Base-by-base conservation (phyloP, 2,329 filamentous ascomycete genomes). In the Rachicladosporium sp. region DNA sequence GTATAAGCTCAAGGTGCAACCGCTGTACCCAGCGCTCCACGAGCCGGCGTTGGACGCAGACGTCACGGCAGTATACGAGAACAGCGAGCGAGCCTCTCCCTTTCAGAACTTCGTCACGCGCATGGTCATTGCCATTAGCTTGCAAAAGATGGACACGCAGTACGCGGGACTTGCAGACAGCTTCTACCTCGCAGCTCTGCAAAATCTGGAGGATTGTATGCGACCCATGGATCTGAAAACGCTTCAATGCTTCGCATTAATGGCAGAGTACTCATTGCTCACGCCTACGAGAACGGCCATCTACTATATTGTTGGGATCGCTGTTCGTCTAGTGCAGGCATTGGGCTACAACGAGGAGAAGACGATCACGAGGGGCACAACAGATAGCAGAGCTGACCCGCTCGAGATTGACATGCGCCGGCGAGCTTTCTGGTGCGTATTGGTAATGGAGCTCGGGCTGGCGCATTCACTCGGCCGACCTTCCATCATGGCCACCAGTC, bases 161-260 rank as follows among this genome's bases (percentile, higher is more conserved):
- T 96, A 91, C 59, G 87, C 88, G n/a, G 88, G 88, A 15, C 68
- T 96, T 21, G 89, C 91, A 23, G 89, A 96, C 61, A 88, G 86
- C 56, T 96, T 93, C 63, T 96, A 95, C 55, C 71, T 95, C 13
- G 83, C 88, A 15, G 89, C 89, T 4, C 78, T 96, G 65, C 78
- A 80, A 45, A 80, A 80, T 51, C 78, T 96, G 45, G 84, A 95
- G 58, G 76, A 78, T 2, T 79, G 93, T 8, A 73, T 96, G 40
- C 78, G 80, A 39, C 78, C 81, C n/a, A 94, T 93, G 69, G 85
- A 96, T 57, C 63, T 95, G 23, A 84, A 80, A 52, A 93, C 91
- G 0, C 66, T 96, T 10, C 91, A 96, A 61, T 95, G 89, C 51
- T 78, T 95, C 40, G 74, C 82, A 3, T 65, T 98, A n/a, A 82